phyloP scores from a whole-genome alignment of 2,329 filamentous ascomycete species.

The Ceratocystis variospora region DNA sequence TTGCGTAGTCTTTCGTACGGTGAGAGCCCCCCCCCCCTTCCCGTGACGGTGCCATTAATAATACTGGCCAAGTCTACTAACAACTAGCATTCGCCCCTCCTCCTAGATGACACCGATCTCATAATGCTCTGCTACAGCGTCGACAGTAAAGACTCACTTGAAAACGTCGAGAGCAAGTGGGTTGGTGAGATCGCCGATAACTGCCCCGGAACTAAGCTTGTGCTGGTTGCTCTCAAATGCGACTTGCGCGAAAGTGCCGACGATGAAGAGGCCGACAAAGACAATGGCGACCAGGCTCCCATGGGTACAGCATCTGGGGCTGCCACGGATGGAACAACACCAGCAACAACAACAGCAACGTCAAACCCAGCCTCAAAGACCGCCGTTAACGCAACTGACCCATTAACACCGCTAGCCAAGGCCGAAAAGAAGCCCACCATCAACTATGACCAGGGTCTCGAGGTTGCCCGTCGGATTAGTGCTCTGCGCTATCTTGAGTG shows the following conservation, averaged over 20 bases:
- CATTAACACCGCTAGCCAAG: constrained; percentile 23
- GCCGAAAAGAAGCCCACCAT: constrained; percentile 60
- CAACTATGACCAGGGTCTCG: constrained; percentile 79
- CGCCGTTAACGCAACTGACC: constrained; percentile 27
- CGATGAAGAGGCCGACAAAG: constrained; percentile 51
- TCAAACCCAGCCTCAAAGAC: not conserved
- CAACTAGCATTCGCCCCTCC: not conserved
- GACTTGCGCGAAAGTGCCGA: constrained; percentile 69
- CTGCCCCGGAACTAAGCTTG: constrained; percentile 86
- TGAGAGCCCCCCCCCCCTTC: constrained; percentile 22
- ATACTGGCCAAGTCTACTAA: not conserved
- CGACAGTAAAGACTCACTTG: constrained; percentile 88
- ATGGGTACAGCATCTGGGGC: constrained; percentile 22
- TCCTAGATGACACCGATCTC: constrained; percentile 68
- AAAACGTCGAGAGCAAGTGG: constrained; percentile 99
- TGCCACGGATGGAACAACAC: not conserved
- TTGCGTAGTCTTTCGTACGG: constrained; percentile 91
- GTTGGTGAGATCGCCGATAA: constrained; percentile 96
- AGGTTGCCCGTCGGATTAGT: constrained; percentile 80
- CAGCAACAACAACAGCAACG: not conserved
- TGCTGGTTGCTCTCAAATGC: constrained; percentile 92
- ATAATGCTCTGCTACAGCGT: constrained; percentile 99
- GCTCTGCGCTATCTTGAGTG: constrained; percentile 94
- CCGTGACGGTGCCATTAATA: not conserved
- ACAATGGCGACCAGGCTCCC: constrained; percentile 27